These are phyloP conservation scores for Boletus rubescentipes DNA, from an alignment of 768 basidiomycete genomes.

Conservation along the genomic window DNA sequence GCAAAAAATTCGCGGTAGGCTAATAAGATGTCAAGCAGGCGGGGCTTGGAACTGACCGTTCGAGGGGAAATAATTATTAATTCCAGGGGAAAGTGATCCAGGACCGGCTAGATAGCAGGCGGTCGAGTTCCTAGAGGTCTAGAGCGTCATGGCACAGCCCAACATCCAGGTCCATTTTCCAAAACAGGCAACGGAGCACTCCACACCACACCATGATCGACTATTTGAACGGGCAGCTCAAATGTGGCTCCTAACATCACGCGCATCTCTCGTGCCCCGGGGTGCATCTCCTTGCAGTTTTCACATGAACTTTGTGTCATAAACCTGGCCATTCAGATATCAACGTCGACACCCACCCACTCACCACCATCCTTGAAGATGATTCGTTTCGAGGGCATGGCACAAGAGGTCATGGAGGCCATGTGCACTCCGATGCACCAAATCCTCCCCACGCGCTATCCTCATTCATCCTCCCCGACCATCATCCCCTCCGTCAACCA, in stretches of 20 bases:
- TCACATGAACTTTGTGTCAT: slow-evolving; percentile 3
- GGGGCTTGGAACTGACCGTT: not conserved
- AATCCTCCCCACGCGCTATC: slow-evolving; percentile 48
- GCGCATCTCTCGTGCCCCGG: not conserved
- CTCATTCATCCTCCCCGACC: slow-evolving; percentile 15
- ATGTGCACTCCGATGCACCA: slow-evolving; percentile 87
- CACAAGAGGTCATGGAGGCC: slow-evolving; percentile 75
- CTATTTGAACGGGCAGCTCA: slow-evolving; percentile 25
- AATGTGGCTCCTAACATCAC: slow-evolving; percentile 15
- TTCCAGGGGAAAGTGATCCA: slow-evolving; percentile 1
- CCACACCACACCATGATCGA: slow-evolving; percentile 25
- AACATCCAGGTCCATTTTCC: slow-evolving; percentile 16
- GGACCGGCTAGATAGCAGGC: not conserved
- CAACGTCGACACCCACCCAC: not conserved
- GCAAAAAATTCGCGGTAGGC: not conserved
- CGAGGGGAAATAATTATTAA: not conserved
- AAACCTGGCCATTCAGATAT: slow-evolving; percentile 1
- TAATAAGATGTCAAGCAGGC: not conserved
- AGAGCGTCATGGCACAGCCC: slow-evolving; percentile 19
- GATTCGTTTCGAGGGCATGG: slow-evolving; percentile 77
- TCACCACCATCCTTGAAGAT: slow-evolving; percentile 35
- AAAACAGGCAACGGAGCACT: slow-evolving; percentile 25
- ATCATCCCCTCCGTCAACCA: slow-evolving; percentile 20
- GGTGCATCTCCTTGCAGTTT: not conserved
- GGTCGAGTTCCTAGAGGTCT: slow-evolving; percentile 11